Base-by-base conservation (phyloP, 108 stramenopile genomes). In the Aureococcus anophagefferens region DNA sequence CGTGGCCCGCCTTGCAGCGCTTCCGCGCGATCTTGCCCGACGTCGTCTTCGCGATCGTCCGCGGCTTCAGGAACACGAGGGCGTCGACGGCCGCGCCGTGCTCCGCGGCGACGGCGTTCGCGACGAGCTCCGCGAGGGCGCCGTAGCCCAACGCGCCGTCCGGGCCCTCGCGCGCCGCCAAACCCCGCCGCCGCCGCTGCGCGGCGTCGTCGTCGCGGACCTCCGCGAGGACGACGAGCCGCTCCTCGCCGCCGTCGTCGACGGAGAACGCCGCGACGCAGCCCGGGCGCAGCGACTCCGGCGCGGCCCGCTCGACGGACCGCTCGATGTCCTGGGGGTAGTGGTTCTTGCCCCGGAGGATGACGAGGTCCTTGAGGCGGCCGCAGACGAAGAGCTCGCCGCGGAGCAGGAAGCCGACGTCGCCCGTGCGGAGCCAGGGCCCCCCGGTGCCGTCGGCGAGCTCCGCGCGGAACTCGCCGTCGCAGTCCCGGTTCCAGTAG, bases 321-420 rank as follows among this genome's bases (percentile, higher is more conserved):
- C 88, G 86, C 77, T 99, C 98, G 15, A 99, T 80, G 77, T 99
- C 98, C 77, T 98, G 97, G 4, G 99, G 99, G 76, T 97, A 99
- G 70, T 98, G 93, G 76, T 99, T 99, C 29, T 94, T 76, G 4
- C 99, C 99, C 16, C 93, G 86, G 21, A 98, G 86, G 71, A 99
- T 99, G 72, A 99, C 92, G 63, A 99, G 82, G 84, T 99, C 99
- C 83, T 99, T 98, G 33, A 92, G 76, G 64, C 97, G 84, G 18
- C 95, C 82, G 59, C 74, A 78, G 40, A 71, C 51, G 80, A 94
- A 99, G 21, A 99, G 80, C 76, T 99, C 95, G 4, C 81, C 85
- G 0, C 89, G 88, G 51, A 1, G 21, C 29, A 98, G 21, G 76
- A 99, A 99, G 11, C 97, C 99, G 34, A 96, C 76, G 84, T 99